Conservation (phyloP, 2,329 filamentous ascomycete species). For the Penicillium sp. region DNA sequence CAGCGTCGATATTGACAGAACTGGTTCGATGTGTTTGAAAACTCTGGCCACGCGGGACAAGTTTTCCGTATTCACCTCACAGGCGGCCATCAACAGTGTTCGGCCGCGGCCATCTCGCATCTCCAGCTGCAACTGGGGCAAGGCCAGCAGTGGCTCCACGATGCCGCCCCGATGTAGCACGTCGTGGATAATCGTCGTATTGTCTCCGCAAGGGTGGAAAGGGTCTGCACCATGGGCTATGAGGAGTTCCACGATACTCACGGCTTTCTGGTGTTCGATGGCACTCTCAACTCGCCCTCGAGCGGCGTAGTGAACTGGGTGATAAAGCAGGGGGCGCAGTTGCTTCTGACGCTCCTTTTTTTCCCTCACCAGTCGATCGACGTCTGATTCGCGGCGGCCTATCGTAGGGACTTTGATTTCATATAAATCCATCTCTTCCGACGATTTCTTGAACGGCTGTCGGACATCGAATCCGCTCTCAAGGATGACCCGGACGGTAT, state of each 20-base stretch:
- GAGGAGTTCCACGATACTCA: constrained; percentile 14
- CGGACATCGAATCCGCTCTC: background rate
- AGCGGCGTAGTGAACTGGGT: constrained; percentile 18
- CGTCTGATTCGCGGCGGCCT: background rate
- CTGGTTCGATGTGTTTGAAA: constrained; percentile 7
- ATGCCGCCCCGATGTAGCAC: background rate
- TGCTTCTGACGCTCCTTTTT: background rate
- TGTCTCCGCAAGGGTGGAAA: constrained; percentile 11
- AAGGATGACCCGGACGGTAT: background rate
- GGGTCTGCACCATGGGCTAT: constrained; percentile 18
- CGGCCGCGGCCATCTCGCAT: constrained; percentile 7
- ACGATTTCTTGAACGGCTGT: background rate
- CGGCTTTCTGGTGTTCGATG: constrained; percentile 15
- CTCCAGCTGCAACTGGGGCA: constrained; percentile 5
- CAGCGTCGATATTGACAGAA: background rate
- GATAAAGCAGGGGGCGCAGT: background rate
- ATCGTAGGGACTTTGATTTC: background rate
- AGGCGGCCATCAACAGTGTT: constrained; percentile 11
- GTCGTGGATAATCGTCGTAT: constrained; percentile 12
- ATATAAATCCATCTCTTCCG: background rate
- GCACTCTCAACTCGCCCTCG: constrained; percentile 17
- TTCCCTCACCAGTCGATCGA: background rate
- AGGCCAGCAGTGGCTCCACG: background rate
- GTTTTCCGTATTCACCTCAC: background rate
- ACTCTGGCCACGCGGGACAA: background rate